A percentile compares a stretch with the other conserved stretches of the same genome.
Evolutionary conservation across 495 filamentous ascomycete species (phyloP).

Genomic region (Neurospora sp.): DNA sequence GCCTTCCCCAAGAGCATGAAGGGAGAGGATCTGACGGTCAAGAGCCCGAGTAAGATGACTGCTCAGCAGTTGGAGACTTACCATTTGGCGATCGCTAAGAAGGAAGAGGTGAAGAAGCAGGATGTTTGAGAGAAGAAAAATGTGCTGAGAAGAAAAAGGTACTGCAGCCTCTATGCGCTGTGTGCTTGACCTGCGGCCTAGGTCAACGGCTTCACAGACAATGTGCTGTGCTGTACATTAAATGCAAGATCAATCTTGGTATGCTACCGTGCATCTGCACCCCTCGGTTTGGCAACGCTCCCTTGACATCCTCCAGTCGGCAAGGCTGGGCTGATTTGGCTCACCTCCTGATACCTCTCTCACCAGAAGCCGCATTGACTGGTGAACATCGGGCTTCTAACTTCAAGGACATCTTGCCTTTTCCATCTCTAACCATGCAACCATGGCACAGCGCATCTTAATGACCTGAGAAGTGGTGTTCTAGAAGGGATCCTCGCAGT

Average conservation of each 20-base stretch:
- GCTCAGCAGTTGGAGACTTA: conserved; percentile 59
- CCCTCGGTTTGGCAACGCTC: not conserved
- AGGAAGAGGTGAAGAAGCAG: conserved; percentile 1
- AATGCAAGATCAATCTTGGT: not conserved
- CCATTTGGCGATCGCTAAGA: conserved; percentile 36
- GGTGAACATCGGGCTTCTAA: not conserved
- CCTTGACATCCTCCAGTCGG: not conserved
- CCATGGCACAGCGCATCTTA: not conserved
- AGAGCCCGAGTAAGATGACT: conserved; percentile 56
- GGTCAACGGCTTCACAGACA: not conserved
- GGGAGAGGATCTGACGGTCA: conserved; percentile 73
- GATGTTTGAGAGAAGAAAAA: not conserved
- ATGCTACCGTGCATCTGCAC: not conserved
- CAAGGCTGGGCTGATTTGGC: not conserved
- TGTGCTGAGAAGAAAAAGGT: not conserved
- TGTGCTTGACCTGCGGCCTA: not conserved
- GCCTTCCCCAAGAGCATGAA: conserved; percentile 90
- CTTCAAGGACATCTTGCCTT: not conserved
- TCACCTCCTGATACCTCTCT: not conserved
- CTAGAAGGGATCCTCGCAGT: not conserved
- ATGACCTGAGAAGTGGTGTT: not conserved
- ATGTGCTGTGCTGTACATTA: not conserved
- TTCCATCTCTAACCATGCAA: not conserved
- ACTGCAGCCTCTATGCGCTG: not conserved
- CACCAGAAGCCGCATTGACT: not conserved